Evolutionary conservation across 805 yeast species (phyloP).

Genomic region (Saturnispora silvae): DNA sequence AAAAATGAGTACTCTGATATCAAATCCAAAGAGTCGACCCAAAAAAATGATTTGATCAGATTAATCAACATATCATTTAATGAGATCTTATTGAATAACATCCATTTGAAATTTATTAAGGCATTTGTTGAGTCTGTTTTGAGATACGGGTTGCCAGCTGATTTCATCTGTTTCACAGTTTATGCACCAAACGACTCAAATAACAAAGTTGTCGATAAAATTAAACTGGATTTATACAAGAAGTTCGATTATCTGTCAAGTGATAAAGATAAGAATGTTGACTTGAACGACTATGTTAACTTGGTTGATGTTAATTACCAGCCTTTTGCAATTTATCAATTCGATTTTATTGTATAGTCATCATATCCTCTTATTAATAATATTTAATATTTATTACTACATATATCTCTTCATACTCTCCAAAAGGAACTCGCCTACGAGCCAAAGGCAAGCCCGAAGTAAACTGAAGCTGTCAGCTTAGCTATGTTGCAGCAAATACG

Average conservation of each 20-base stretch:
- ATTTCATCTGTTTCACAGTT: slow-evolving; percentile 49
- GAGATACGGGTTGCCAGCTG: slow-evolving; percentile 95
- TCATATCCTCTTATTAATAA: too few relatives aligned
- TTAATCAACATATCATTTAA: slow-evolving; percentile 82
- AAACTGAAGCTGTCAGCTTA: too few relatives aligned
- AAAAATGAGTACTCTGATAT: slow-evolving; percentile 73
- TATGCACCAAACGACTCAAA: slow-evolving; percentile 27
- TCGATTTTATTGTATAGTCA: slow-evolving; percentile 1
- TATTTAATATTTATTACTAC: too few relatives aligned
- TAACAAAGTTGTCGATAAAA: slow-evolving; percentile 34
- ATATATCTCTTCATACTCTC: too few relatives aligned
- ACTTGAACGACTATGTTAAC: slow-evolving; percentile 76
- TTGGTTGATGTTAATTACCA: slow-evolving; percentile 92
- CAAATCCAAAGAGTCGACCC: slow-evolving; percentile 58
- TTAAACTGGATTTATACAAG: slow-evolving; percentile 58
- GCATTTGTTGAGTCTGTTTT: slow-evolving; percentile 87
- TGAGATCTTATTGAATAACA: slow-evolving; percentile 78
- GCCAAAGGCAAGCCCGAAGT: too few relatives aligned
- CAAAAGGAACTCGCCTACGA: too few relatives aligned
- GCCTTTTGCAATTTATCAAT: slow-evolving; percentile 75
- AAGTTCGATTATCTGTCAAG: slow-evolving; percentile 90
- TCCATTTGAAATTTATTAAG: slow-evolving; percentile 80
- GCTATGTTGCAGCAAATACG: too few relatives aligned
- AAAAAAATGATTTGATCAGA: slow-evolving; percentile 69
- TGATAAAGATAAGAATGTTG: slow-evolving; percentile 52